Evolutionary conservation across 1,284 basidiomycete species (phyloP).

Genomic region (Cutaneotrichosporon dermatis): DNA sequence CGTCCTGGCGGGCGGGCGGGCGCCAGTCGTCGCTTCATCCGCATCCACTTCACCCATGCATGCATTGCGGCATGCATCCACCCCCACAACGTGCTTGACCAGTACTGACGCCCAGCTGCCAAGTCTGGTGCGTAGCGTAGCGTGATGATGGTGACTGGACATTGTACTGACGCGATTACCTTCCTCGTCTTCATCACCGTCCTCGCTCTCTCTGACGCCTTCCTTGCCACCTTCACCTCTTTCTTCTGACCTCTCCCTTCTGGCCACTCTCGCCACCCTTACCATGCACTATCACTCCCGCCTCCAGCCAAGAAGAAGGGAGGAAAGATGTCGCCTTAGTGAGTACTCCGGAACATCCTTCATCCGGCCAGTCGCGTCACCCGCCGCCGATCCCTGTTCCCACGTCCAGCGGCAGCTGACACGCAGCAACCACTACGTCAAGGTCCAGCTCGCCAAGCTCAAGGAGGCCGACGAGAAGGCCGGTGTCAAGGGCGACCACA

Average conservation of each 20-base stretch:
- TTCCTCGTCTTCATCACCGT: background rate
- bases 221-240: too few relatives aligned
- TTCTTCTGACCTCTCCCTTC: too few relatives aligned
- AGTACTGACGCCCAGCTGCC: constrained; percentile 20
- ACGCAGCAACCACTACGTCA: constrained; percentile 47
- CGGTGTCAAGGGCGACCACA: constrained; percentile 43
- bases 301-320: constrained; percentile 27
- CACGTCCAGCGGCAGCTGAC: background rate
- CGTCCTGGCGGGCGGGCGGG: too few relatives aligned
- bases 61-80: too few relatives aligned
- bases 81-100: background rate
- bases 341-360: constrained; percentile 17
- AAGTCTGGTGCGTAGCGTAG: background rate
- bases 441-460: constrained; percentile 48
- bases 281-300: background rate
- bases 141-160: background rate
- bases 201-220: background rate
- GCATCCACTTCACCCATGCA: too few relatives aligned
- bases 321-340: constrained; percentile 41
- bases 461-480: constrained; percentile 45
- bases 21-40: too few relatives aligned
- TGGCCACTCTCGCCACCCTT: background rate
- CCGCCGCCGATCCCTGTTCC: background rate
- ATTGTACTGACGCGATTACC: background rate
- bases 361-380: background rate